phyloP scores from a whole-genome alignment of 768 basidiomycete genomes.

The Dacryopinax primogenitus region DNA sequence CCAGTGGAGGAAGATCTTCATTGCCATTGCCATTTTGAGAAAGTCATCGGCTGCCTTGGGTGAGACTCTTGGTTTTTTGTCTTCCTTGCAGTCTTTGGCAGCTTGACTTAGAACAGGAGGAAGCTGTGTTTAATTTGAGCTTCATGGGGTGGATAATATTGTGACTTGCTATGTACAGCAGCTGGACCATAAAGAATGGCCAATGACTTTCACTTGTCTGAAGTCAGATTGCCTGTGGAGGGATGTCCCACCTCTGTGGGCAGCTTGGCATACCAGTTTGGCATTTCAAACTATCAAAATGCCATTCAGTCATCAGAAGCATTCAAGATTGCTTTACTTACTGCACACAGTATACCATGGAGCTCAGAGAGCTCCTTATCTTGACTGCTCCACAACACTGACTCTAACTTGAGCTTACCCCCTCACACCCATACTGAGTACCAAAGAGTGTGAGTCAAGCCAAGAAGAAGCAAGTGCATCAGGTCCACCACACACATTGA shows the following conservation, averaged over 20 bases:
- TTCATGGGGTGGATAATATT: too few relatives aligned
- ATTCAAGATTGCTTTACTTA: too few relatives aligned
- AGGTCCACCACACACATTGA: background rate
- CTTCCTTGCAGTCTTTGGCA: background rate
- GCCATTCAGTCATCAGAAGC: too few relatives aligned
- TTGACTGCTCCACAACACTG: too few relatives aligned
- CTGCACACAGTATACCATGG: too few relatives aligned
- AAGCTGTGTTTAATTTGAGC: background rate
- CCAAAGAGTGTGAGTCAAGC: background rate
- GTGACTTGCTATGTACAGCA: too few relatives aligned
- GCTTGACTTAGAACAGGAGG: background rate
- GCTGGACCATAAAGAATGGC: background rate
- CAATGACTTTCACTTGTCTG: background rate
- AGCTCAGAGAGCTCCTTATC: background rate
- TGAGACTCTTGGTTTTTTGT: background rate
- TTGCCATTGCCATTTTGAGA: background rate
- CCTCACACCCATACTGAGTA: background rate
- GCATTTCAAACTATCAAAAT: background rate
- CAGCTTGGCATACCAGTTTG: background rate
- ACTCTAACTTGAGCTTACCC: background rate
- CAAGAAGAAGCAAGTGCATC: conserved; percentile 2
- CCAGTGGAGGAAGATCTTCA: background rate
- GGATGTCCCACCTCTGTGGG: background rate
- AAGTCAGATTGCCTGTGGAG: background rate
- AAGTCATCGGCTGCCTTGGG: background rate